phyloP scores from a whole-genome alignment of 2,329 filamentous ascomycete species.

The Trichoderma koningiopsis region DNA sequence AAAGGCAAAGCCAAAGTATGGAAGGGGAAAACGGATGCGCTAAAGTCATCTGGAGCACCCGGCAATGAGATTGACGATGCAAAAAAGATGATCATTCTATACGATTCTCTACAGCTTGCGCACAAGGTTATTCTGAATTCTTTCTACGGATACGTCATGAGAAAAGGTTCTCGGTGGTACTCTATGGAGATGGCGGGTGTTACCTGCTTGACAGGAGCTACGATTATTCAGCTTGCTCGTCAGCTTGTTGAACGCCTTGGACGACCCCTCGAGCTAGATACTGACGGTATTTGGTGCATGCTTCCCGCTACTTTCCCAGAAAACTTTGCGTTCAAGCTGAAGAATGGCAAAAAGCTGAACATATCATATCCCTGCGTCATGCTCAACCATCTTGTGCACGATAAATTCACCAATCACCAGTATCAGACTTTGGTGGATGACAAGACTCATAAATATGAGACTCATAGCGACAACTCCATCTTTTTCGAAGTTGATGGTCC shows the following conservation, averaged over 20 bases:
- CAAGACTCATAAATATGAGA: slow-evolving; percentile 85
- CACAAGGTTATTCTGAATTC: slow-evolving; percentile 99
- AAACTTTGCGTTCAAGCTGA: slow-evolving; percentile 91
- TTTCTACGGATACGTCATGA: slow-evolving; percentile 99
- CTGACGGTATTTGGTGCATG: slow-evolving; percentile 99
- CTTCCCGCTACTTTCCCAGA: slow-evolving; percentile 94
- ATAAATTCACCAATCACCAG: slow-evolving; percentile 92
- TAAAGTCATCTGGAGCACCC: slow-evolving; percentile 80
- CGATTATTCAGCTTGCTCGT: slow-evolving; percentile 94
- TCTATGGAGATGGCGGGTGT: slow-evolving; percentile 99
- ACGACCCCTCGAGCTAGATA: slow-evolving; percentile 90
- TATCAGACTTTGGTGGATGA: slow-evolving; percentile 88
- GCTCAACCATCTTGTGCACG: slow-evolving; percentile 97
- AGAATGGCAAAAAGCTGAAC: slow-evolving; percentile 93
- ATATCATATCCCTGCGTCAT: slow-evolving; percentile 99
- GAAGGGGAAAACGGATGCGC: slow-evolving; percentile 90
- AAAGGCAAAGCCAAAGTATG: slow-evolving; percentile 98
- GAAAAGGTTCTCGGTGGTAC: slow-evolving; percentile 98
- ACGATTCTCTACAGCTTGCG: slow-evolving; percentile 91
- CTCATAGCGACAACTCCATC: slow-evolving; percentile 97
- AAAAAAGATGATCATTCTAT: slow-evolving; percentile 98
- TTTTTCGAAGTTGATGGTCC: slow-evolving; percentile 99
- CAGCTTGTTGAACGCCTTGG: slow-evolving; percentile 92
- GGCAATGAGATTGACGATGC: slow-evolving; percentile 81
- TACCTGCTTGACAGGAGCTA: slow-evolving; percentile 92